Base-by-base conservation (phyloP, 1,284 basidiomycete species). In the Cutaneotrichosporon daszewskae region DNA sequence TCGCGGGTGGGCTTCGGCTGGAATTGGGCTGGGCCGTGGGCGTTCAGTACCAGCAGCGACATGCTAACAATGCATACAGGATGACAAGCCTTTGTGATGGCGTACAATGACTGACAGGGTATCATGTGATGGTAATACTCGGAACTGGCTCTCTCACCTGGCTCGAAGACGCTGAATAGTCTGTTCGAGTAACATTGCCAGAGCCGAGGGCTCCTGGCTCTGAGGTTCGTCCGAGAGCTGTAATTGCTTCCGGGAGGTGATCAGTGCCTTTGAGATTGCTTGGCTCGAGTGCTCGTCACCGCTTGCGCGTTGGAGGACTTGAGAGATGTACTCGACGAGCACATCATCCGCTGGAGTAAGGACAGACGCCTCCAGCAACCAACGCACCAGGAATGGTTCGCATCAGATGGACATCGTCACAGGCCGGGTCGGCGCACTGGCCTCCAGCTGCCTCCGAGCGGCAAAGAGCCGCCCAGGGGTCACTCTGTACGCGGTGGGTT, bases 371-470 rank as follows among this genome's bases (percentile, higher is more conserved):
- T n/a, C n/a, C n/a, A n/a, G n/a, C n/a, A n/a, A n/a, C n/a, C 19
- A 19, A 60, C 64, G 52, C 45, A 57, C 65, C 62, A 50, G 51
- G 58, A 22, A 50, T 40, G 7, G 52, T 23, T 12, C 54, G 55
- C 28, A 33, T 35, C 11, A 66, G 48, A 36, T 68, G 66, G 8
- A 66, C 20, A 37, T 58, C 60, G 20, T 41, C 32, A 39, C 66
- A 68, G 10, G 26, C 47, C 20, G 47, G 33, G 42, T 68, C 60
- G 25, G 62, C 61, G 39, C 66, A 68, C 16, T 37, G 51, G 17
- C 66, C 66, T 6, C 66, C 66, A 2, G 45, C 57, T 2, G 49
- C 55, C 48, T 68, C 66, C 17, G 59, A 59, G 16, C 42, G 40
- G 31, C 66, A 68, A 16, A 64, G 46, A 19, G 51, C 38, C 11